Evolutionary conservation across 306 rosid genomes (phyloP), one percentile per base, ranked within the genome.

Genomic region (Erythrophleum fordii): DNA sequence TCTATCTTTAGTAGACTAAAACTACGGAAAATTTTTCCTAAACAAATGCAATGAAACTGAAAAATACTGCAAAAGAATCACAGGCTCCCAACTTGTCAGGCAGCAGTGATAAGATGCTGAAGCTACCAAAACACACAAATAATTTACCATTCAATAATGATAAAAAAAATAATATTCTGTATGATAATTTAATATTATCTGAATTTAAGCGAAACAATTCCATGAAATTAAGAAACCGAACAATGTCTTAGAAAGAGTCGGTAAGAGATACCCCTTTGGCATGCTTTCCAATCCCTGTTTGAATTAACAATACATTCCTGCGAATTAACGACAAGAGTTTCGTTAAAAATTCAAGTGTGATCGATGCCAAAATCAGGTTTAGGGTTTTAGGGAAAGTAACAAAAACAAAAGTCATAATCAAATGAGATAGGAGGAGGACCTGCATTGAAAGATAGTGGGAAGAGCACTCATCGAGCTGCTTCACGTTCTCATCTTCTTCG

Each of bases 391-490:
- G 42, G 66, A 59, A 78, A 69, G 64, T 3, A 49, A 65, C 3
- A 25, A 62, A 42, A 25, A 13, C 6, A n/a, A 23, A 44, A 4
- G 8, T 42, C 3, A 34, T 14, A 3, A 70, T 26, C 41, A 13
- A 28, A 20, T 14, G 78, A 31, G 23, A 16, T 23, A 2, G 23
- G 39, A 25, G 44, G 46, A 44, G 23, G 10, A 94, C 98, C 98
- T 94, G 97, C 84, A 94, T 87, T 34, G 85, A 72, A 22, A 91
- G 87, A 84, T 94, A 92, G 69, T 87, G 66, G 58, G 90, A 77
- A 10, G 98, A 88, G 69, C 98, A 94, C 69, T 91, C 90, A 2
- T 87, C 85, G 74, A 94, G 97, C 85, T 92, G 97, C 26, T 86
- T 92, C 22, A 92, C 95, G 72, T 88, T 94, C 78, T 92, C 97